Conservation (phyloP, 192 early-diverging fungal genomes). For the Backusella circina region DNA sequence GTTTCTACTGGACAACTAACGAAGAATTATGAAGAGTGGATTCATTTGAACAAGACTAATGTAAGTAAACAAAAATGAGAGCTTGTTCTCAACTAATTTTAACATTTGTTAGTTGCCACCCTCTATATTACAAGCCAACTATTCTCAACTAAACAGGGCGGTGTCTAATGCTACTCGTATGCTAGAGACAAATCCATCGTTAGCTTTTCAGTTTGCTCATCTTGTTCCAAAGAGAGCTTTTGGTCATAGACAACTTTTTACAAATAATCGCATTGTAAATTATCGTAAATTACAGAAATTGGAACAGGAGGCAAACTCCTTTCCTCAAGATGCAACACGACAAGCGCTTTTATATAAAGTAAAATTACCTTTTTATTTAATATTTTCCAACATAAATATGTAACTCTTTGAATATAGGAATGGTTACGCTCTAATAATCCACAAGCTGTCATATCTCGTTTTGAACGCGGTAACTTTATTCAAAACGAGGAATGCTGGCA, state of each 20-base stretch:
- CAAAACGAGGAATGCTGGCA: constrained; percentile 53
- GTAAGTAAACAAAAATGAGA: not conserved
- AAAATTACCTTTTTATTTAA: not conserved
- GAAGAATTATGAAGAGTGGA: constrained; percentile 11
- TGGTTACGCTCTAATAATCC: constrained; percentile 49
- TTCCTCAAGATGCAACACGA: constrained; percentile 42
- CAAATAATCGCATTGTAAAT: constrained; percentile 4
- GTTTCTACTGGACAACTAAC: not conserved
- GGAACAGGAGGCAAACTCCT: constrained; percentile 52
- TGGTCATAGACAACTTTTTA: not conserved
- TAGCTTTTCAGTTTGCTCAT: not conserved
- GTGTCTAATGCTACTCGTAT: not conserved
- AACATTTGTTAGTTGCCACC: not conserved
- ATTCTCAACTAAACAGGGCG: not conserved
- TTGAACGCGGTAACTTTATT: constrained; percentile 50
- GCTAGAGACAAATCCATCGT: not conserved
- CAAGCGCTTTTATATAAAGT: constrained; percentile 58
- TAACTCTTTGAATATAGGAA: constrained; percentile 37
- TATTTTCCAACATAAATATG: not conserved
- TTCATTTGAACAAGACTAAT: not conserved
- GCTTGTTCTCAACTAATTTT: not conserved
- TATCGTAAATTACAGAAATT: constrained; percentile 32
- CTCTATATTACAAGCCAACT: constrained; percentile 4
- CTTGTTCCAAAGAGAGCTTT: not conserved
- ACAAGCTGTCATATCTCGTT: constrained; percentile 45